Conservation (phyloP, 2,329 filamentous ascomycete species). For the Graphilbum ipis-grandicollis region DNA sequence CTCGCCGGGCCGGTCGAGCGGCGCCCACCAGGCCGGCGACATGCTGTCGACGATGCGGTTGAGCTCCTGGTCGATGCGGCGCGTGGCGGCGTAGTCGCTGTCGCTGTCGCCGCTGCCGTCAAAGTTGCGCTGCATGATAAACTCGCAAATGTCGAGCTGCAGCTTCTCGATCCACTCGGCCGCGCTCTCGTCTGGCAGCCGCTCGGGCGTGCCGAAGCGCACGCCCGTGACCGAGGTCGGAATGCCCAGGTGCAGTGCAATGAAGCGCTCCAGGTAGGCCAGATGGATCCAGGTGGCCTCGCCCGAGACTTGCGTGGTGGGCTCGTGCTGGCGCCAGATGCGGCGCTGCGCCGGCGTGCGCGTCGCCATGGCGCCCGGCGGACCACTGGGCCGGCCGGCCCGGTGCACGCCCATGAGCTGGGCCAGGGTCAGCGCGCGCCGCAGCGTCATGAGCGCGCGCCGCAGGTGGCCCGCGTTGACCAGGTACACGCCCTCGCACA, state of each 20-base stretch:
- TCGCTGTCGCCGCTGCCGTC: slow-evolving; percentile 7
- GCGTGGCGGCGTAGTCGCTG: slow-evolving; percentile 13
- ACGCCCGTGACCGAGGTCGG: slow-evolving; percentile 2
- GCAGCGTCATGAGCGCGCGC: slow-evolving; percentile 23
- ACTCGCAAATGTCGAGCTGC: slow-evolving; percentile 15
- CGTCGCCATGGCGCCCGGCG: too few species aligned
- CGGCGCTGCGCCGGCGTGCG: too few species aligned
- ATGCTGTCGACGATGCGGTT: slow-evolving; percentile 18
- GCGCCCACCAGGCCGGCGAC: slow-evolving; percentile 23
- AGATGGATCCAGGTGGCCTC: slow-evolving; percentile 27
- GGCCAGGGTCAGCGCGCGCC: slow-evolving; percentile 21
- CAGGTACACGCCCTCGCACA: slow-evolving; percentile 28
- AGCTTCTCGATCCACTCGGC: slow-evolving; percentile 16
- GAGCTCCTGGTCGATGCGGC: slow-evolving; percentile 19
- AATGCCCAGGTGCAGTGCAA: slow-evolving; percentile 25
- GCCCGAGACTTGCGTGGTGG: slow-evolving; percentile 15
- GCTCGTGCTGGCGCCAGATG: slow-evolving; percentile 2
- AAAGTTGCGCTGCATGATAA: slow-evolving; percentile 18
- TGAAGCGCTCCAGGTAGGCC: slow-evolving; percentile 24
- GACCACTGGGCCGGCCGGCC: not conserved
- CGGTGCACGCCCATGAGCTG: slow-evolving; percentile 6
- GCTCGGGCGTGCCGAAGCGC: not conserved
- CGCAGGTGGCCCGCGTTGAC: slow-evolving; percentile 28
- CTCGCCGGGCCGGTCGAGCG: not conserved
- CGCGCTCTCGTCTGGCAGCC: not conserved